Evolutionary conservation across 352 stramenopile species (phyloP).

Genomic region (Peronospora farinosa): DNA sequence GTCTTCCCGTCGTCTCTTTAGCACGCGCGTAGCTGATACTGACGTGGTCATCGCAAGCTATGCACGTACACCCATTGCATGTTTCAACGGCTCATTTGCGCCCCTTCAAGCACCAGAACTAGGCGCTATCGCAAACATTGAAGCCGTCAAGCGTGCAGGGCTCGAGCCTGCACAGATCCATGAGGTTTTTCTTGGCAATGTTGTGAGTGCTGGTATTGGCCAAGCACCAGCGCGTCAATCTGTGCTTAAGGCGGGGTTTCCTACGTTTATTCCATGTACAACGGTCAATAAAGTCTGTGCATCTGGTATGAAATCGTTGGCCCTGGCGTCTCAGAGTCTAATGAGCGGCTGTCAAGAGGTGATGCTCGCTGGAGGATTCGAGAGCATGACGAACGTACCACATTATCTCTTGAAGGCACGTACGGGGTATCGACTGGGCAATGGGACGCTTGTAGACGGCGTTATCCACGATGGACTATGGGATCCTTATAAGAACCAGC

Average conservation of each 20-base stretch:
- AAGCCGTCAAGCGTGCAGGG: conserved; percentile 65
- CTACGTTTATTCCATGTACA: conserved; percentile 90
- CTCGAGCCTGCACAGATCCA: conserved; percentile 81
- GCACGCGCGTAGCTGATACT: conserved; percentile 49
- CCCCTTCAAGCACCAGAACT: conserved; percentile 87
- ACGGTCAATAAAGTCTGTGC: conserved; percentile 99
- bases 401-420: conserved; percentile 93
- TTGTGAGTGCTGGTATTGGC: conserved; percentile 93
- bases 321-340: conserved; percentile 86
- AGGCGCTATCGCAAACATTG: conserved; percentile 88
- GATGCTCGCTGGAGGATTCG: conserved; percentile 92
- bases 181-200: conserved; percentile 97
- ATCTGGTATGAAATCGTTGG: conserved; percentile 89
- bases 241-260: conserved; percentile 86
- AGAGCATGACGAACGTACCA: conserved; percentile 97
- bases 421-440: conserved; percentile 88
- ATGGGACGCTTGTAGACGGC: conserved; percentile 83
- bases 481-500: conserved; percentile 96
- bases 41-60: conserved; percentile 94
- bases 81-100: conserved; percentile 91
- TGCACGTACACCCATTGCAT: conserved; percentile 93
- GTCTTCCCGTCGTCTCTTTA: conserved; percentile 52
- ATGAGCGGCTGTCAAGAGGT: conserved; percentile 79
- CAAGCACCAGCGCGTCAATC: conserved; percentile 95
- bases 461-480: conserved; percentile 95